Percentiles rank a stretch among this genome's conserved stretches.
phyloP scores from a whole-genome alignment of 805 yeast species.

The Kluyveromyces nonfermentans region DNA sequence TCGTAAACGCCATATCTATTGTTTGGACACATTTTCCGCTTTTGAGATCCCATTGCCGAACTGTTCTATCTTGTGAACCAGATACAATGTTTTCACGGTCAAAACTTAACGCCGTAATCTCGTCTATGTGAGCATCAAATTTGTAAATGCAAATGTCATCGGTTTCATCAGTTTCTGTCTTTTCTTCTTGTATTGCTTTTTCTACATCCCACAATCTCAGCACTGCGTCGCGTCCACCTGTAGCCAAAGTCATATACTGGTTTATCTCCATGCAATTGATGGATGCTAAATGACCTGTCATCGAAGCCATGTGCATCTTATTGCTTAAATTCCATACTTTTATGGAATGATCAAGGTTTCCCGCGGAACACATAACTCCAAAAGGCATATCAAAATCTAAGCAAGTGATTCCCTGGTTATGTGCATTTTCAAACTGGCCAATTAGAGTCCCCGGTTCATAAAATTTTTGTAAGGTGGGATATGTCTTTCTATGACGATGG shows the following conservation, averaged over 20 bases:
- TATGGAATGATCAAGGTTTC: constrained; percentile 62
- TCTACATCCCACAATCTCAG: constrained; percentile 51
- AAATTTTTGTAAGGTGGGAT: constrained; percentile 56
- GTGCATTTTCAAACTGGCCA: constrained; percentile 38
- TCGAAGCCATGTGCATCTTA: constrained; percentile 38
- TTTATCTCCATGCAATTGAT: constrained; percentile 54
- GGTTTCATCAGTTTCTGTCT: constrained; percentile 6
- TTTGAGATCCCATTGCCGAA: constrained; percentile 65
- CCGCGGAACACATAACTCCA: constrained; percentile 67
- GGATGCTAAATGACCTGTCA: constrained; percentile 53
- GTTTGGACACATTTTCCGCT: constrained; percentile 63
- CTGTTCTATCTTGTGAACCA: constrained; percentile 63
- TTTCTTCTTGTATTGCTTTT: constrained; percentile 19
- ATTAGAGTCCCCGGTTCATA: constrained; percentile 52
- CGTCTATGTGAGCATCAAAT: constrained; percentile 59
- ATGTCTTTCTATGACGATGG: constrained; percentile 37
- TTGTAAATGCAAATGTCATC: constrained; percentile 35
- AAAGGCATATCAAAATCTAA: constrained; percentile 67
- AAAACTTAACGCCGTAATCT: constrained; percentile 52
- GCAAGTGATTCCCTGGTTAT: constrained; percentile 43
- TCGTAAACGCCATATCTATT: constrained; percentile 43
- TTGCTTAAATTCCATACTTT: constrained; percentile 75
- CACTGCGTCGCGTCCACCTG: constrained; percentile 58
- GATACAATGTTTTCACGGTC: constrained; percentile 47
- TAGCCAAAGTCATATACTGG: constrained; percentile 34